These are phyloP conservation scores for Suhomyces canberraensis DNA, from an alignment of 805 yeast genomes.

Conservation along the genomic window DNA sequence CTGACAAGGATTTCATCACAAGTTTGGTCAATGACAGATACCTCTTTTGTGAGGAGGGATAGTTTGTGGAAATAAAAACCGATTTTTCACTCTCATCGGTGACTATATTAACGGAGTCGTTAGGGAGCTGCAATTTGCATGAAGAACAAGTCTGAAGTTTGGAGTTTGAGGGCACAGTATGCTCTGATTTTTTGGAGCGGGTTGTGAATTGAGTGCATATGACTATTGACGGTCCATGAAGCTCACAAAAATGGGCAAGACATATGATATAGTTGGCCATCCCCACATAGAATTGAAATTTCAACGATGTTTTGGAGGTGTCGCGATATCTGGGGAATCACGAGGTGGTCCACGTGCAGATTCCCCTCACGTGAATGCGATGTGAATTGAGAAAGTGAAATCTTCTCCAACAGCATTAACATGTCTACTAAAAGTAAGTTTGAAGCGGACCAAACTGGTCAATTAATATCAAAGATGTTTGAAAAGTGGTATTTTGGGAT, in stretches of 20 bases:
- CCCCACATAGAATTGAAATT: too few relatives aligned
- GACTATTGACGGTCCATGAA: slow-evolving; percentile 69
- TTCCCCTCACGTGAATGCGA: too few relatives aligned
- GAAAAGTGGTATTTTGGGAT: too few relatives aligned
- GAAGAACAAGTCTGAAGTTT: slow-evolving; percentile 53
- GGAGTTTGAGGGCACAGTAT: slow-evolving; percentile 36
- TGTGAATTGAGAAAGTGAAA: too few relatives aligned
- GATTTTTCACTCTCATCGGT: slow-evolving; percentile 17
- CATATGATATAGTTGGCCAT: slow-evolving; percentile 47
- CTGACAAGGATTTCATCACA: slow-evolving; percentile 62
- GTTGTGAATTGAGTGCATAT: slow-evolving; percentile 45
- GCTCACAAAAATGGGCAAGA: slow-evolving; percentile 73
- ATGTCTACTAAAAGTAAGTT: neutral
- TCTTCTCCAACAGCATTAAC: too few relatives aligned
- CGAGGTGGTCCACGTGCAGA: too few relatives aligned
- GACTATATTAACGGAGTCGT: slow-evolving; percentile 19
- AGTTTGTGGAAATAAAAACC: slow-evolving; percentile 54
- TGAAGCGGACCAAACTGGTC: too few relatives aligned
- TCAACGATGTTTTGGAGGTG: too few relatives aligned
- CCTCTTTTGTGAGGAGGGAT: slow-evolving; percentile 47
- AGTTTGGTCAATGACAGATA: slow-evolving; percentile 57
- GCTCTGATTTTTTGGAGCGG: slow-evolving; percentile 15
- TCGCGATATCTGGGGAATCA: too few relatives aligned
- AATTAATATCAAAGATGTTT: too few relatives aligned
- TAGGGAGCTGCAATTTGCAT: slow-evolving; percentile 55